Conservation (phyloP, 164 flowering plant genomes). For the Platanus orientalis region DNA sequence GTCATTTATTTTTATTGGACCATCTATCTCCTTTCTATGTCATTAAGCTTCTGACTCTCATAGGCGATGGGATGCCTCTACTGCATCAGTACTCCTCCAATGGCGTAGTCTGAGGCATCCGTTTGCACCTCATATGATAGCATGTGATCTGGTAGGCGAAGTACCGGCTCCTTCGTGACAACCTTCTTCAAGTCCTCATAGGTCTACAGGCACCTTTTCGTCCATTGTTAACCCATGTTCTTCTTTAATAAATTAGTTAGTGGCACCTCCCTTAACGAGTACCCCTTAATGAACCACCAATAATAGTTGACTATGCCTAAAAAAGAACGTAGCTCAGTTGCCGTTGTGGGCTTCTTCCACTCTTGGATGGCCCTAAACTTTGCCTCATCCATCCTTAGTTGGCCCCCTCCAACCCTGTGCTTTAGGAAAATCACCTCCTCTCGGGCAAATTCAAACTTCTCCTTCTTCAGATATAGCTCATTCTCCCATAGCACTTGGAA, state of each 20-base stretch:
- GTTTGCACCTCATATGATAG: slow-evolving; percentile 7
- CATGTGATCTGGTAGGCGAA: slow-evolving; percentile 2
- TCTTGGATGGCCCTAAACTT: no score
- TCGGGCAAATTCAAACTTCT: neutral
- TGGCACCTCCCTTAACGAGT: neutral
- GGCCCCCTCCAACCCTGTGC: no score
- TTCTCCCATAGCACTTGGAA: no score
- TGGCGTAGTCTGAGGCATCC: slow-evolving; percentile 9
- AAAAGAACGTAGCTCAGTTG: no score
- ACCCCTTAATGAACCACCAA: slow-evolving; percentile 8
- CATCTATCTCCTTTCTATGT: no score
- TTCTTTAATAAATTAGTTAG: slow-evolving; percentile 8
- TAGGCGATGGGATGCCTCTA: slow-evolving; percentile 1
- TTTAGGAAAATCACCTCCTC: no score
- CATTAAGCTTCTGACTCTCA: no score
- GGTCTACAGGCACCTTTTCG: neutral
- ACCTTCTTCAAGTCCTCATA: slow-evolving; percentile 8
- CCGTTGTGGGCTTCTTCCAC: no score
- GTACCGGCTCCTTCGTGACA: neutral
- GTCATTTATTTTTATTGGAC: neutral
- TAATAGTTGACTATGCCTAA: slow-evolving; percentile 11
- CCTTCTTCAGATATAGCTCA: no score
- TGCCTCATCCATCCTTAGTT: no score
- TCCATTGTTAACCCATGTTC: neutral
- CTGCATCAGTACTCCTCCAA: no score